These are phyloP conservation scores for Crucihimalaya himalaica DNA, from an alignment of 345 rosid genomes.

Conservation along the genomic window DNA sequence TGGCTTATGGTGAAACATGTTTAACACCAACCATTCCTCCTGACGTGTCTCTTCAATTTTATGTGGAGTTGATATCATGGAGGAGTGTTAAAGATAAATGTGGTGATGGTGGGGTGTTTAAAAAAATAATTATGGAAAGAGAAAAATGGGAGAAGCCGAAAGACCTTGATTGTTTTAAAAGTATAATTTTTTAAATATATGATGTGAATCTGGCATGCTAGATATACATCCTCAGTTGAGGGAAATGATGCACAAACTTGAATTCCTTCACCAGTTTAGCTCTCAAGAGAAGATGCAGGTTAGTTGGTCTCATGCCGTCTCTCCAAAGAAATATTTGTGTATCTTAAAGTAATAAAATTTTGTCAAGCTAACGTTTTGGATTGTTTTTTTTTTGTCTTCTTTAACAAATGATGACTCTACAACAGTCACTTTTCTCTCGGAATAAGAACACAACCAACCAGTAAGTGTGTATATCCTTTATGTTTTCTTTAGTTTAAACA, in stretches of 20 bases:
- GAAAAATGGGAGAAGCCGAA: too few species aligned
- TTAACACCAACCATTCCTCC: too few species aligned
- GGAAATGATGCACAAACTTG: slow-evolving; percentile 91
- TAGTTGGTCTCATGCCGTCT: slow-evolving; percentile 12
- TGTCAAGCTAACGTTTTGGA: slow-evolving; percentile 7
- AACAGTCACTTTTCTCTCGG: slow-evolving; percentile 66
- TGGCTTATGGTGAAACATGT: too few species aligned
- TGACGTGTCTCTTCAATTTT: too few species aligned
- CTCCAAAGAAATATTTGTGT: neutral
- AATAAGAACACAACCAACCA: slow-evolving; percentile 56
- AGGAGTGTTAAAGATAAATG: too few species aligned
- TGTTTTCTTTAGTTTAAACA: neutral
- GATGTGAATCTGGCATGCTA: too few species aligned
- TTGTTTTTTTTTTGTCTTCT: neutral
- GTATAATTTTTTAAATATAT: too few species aligned
- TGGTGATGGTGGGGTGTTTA: too few species aligned
- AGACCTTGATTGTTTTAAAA: too few species aligned
- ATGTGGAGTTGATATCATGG: too few species aligned
- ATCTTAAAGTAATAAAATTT: neutral
- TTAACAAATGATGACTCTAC: slow-evolving; percentile 61
- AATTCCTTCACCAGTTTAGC: slow-evolving; percentile 68
- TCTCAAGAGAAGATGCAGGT: slow-evolving; percentile 86
- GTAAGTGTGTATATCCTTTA: slow-evolving; percentile 47
- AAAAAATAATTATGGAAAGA: too few species aligned
- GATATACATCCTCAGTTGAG: slow-evolving; percentile 75